A percentile compares a stretch with the other conserved stretches of the same genome.
phyloP scores from a whole-genome alignment of 2,329 filamentous ascomycete genomes.

The Xylariaceae sp. region DNA sequence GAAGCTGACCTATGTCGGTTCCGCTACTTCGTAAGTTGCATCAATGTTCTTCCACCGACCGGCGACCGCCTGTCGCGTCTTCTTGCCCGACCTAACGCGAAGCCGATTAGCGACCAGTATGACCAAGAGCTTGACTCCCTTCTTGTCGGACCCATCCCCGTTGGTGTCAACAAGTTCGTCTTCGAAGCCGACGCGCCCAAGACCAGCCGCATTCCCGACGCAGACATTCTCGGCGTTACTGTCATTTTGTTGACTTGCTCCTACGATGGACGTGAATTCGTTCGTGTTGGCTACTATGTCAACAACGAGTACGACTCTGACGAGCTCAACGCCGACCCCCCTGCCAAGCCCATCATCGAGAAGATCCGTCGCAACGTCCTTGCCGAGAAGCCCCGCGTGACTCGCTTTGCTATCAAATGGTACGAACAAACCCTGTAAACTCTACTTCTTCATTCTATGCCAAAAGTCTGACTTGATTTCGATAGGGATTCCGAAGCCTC shows the following conservation, averaged over 20 bases:
- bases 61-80: not conserved
- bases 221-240: slow-evolving; percentile 93
- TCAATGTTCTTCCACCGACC: not conserved
- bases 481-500: slow-evolving; percentile 94
- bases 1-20: slow-evolving; percentile 98
- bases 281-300: slow-evolving; percentile 97
- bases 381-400: slow-evolving; percentile 95
- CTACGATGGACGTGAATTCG: slow-evolving; percentile 94
- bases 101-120: slow-evolving; percentile 69
- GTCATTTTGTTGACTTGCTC: slow-evolving; percentile 94
- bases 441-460: not conserved
- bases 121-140: slow-evolving; percentile 98
- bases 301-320: slow-evolving; percentile 98
- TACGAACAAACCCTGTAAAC: slow-evolving; percentile 41
- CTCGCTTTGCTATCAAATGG: slow-evolving; percentile 98
- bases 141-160: slow-evolving; percentile 92
- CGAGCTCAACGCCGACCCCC: slow-evolving; percentile 82
- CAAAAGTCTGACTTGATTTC: not conserved
- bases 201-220: slow-evolving; percentile 83
- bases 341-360: slow-evolving; percentile 86
- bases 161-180: slow-evolving; percentile 97
- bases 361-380: slow-evolving; percentile 88
- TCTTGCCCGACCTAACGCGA: slow-evolving; percentile 16
- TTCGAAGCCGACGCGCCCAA: slow-evolving; percentile 94
- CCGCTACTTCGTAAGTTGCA: slow-evolving; percentile 79